Percentiles rank a stretch among this genome's conserved stretches.
Conservation (phyloP, 129 eudicot species). For the Flaveria sonorensis region DNA sequence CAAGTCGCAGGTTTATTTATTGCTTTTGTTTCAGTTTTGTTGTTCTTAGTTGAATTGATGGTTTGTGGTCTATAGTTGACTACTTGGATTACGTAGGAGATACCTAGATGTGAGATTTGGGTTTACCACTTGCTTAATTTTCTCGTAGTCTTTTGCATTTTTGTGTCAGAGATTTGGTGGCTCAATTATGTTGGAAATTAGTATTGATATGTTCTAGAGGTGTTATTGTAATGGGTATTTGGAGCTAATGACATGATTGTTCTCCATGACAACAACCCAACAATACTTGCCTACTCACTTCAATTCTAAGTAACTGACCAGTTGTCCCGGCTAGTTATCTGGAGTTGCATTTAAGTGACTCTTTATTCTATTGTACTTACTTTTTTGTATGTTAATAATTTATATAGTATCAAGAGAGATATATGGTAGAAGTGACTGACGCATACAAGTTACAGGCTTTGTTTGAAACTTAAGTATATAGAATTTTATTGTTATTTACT, state of each 20-base stretch:
- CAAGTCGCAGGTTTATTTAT: slow-evolving; percentile 60
- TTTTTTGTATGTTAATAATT: not conserved
- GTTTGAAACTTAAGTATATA: not conserved
- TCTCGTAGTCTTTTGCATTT: not conserved
- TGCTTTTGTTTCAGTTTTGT: not conserved
- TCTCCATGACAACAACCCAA: not conserved
- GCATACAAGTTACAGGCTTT: not conserved
- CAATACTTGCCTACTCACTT: not conserved
- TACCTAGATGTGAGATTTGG: not conserved
- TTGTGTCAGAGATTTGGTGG: not conserved
- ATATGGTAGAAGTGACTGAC: not conserved
- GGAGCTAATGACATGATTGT: not conserved
- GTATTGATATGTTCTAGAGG: not conserved
- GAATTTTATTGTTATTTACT: not conserved
- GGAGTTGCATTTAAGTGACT: not conserved
- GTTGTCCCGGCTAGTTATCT: not conserved
- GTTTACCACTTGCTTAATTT: not conserved
- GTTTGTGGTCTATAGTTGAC: slow-evolving; percentile 6
- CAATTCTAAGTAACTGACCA: not conserved
- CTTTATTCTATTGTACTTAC: not conserved
- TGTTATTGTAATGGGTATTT: slow-evolving; percentile 6
- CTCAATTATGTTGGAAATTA: not conserved
- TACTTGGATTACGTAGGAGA: not conserved
- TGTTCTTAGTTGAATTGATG: not conserved
- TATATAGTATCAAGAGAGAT: not conserved